Percentiles rank a stretch among this genome's conserved stretches.
These are phyloP conservation scores for Angophora floribunda DNA, from an alignment of 345 rosid genomes.

Conservation along the genomic window DNA sequence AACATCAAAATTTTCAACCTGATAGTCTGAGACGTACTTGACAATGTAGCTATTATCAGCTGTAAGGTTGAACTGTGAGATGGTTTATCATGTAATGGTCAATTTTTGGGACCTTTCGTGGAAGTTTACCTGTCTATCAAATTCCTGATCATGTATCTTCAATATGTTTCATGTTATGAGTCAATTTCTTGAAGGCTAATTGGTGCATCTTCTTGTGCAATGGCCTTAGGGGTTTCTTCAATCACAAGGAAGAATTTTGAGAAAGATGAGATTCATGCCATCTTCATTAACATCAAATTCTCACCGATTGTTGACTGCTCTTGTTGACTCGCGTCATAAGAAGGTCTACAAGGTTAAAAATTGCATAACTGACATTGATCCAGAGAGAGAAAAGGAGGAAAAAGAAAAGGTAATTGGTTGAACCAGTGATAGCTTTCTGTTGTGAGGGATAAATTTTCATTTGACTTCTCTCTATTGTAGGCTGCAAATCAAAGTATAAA, in stretches of 20 bases:
- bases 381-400: conserved; percentile 98
- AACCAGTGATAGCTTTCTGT: neutral
- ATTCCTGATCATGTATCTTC: neutral
- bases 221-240: conserved; percentile 87
- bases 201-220: neutral
- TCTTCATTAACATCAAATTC: conserved; percentile 91
- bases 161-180: neutral
- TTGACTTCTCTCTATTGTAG: conserved; percentile 27
- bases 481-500: conserved; percentile 87
- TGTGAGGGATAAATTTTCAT: neutral
- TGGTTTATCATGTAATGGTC: neutral
- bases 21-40: neutral
- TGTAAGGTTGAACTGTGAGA: neutral
- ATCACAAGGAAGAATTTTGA: conserved; percentile 91
- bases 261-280: conserved; percentile 94
- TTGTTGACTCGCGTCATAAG: conserved; percentile 89
- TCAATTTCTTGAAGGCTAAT: neutral
- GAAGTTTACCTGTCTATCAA: neutral
- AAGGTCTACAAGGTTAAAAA: conserved; percentile 87
- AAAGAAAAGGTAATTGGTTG: conserved; percentile 69
- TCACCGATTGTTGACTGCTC: conserved; percentile 86
- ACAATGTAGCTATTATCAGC: neutral
- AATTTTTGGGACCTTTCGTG: neutral
- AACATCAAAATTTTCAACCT: neutral
- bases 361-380: conserved; percentile 95